phyloP scores from a whole-genome alignment of 108 stramenopile species.

The Cylindrotheca fusiformis region DNA sequence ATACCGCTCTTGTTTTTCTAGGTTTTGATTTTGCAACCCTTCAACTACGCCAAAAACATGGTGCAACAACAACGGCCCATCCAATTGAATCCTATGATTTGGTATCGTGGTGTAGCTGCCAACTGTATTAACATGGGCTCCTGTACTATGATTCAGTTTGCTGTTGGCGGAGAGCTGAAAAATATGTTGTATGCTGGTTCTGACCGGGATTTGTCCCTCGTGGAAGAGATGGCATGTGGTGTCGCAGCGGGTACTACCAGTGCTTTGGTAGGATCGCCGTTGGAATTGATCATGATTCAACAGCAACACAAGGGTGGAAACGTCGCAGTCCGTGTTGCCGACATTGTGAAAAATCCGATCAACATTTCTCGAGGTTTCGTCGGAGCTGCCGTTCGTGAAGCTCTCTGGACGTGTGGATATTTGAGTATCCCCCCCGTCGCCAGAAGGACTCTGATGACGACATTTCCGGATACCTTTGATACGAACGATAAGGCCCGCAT shows the following conservation, averaged over 20 bases:
- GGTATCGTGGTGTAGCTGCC: slow-evolving; percentile 89
- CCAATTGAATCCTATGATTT: slow-evolving; percentile 59
- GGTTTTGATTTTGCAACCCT: slow-evolving; percentile 86
- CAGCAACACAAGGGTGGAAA: slow-evolving; percentile 90
- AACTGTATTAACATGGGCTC: slow-evolving; percentile 91
- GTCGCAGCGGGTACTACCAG: slow-evolving; percentile 73
- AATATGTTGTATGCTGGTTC: slow-evolving; percentile 53
- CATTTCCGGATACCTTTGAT: slow-evolving; percentile 76
- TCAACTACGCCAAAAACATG: slow-evolving; percentile 95
- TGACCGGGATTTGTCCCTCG: slow-evolving; percentile 39
- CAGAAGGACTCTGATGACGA: slow-evolving; percentile 65
- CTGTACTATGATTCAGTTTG: slow-evolving; percentile 95
- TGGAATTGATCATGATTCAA: slow-evolving; percentile 96
- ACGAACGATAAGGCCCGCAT: slow-evolving; percentile 84
- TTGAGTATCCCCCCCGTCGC: slow-evolving; percentile 87
- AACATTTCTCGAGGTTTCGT: slow-evolving; percentile 76
- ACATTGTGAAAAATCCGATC: slow-evolving; percentile 55
- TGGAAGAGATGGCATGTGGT: slow-evolving; percentile 84
- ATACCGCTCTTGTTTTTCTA: slow-evolving; percentile 6
- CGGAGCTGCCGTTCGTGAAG: slow-evolving; percentile 86
- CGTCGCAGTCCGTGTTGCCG: slow-evolving; percentile 41
- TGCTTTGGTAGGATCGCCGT: slow-evolving; percentile 82
- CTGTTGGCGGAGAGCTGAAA: slow-evolving; percentile 80
- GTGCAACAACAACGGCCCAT: slow-evolving; percentile 85
- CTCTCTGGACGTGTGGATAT: slow-evolving; percentile 91